phyloP scores from a whole-genome alignment of 106 monocot genomes.

The Dendrobium officinale region DNA sequence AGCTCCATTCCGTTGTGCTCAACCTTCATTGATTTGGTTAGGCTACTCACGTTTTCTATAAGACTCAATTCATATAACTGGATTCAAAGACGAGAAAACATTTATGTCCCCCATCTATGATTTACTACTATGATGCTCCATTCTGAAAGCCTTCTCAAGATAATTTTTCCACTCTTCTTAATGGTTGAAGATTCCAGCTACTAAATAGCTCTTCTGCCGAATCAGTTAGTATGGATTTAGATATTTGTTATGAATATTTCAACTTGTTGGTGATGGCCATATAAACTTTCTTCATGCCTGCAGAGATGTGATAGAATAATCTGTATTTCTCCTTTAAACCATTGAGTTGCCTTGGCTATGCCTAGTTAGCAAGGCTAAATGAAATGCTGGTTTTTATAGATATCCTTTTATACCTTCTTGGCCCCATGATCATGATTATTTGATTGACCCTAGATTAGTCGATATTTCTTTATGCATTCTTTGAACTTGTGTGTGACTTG shows the following conservation, averaged over 20 bases:
- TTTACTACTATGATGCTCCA: not conserved
- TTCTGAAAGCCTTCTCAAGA: not conserved
- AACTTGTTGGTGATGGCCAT: not conserved
- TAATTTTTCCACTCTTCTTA: not conserved
- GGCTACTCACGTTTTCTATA: not conserved
- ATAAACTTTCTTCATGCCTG: not conserved
- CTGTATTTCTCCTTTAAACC: not conserved
- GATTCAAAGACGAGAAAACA: not conserved
- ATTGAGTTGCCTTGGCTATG: not conserved
- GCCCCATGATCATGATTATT: not conserved
- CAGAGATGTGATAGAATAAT: not conserved
- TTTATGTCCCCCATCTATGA: not conserved
- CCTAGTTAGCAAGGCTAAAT: not conserved
- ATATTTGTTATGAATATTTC: not conserved
- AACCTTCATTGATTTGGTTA: not conserved
- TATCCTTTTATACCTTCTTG: not conserved
- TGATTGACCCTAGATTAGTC: not conserved
- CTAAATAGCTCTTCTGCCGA: not conserved
- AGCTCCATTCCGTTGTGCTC: not conserved
- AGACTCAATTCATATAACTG: not conserved
- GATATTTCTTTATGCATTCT: not conserved
- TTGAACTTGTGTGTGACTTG: not conserved
- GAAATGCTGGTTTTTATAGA: not conserved
- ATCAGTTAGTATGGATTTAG: not conserved
- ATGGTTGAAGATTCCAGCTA: not conserved